Evolutionary conservation across 306 rosid genomes (phyloP).

Genomic region (Castanea mollissima): DNA sequence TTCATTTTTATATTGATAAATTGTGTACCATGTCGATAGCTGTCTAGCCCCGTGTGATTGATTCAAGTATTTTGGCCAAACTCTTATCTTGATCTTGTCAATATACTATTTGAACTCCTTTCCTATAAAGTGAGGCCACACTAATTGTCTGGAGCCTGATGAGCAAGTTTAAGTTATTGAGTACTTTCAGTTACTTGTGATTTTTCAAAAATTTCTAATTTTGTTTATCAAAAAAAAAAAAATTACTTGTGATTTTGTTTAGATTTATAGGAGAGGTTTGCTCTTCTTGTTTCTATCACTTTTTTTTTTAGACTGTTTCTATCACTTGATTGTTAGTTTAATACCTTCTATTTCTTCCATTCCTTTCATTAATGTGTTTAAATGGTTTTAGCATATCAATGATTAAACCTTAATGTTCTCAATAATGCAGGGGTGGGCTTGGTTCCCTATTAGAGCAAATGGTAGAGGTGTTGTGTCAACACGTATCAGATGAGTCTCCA

Average conservation of each 20-base stretch:
- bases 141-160: not conserved
- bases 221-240: too few relatives aligned
- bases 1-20: not conserved
- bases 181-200: not conserved
- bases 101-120: not conserved
- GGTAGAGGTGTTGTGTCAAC: conserved; percentile 84
- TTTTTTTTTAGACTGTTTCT: not conserved
- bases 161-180: not conserved
- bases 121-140: not conserved
- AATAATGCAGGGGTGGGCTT: conserved; percentile 61
- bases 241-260: not conserved
- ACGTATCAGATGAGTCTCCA: conserved; percentile 83
- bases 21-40: not conserved
- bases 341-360: not conserved
- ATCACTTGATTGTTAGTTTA: conserved; percentile 8
- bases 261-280: not conserved
- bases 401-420: conserved; percentile 16
- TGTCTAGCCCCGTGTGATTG: not conserved
- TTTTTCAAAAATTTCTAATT: not conserved
- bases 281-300: too few relatives aligned
- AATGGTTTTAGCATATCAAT: not conserved
- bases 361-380: not conserved
- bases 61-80: not conserved
- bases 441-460: conserved; percentile 78
- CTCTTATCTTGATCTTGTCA: not conserved